These are phyloP conservation scores for Verticillium klebahnii DNA, from an alignment of 2,329 filamentous ascomycete genomes.

Conservation along the genomic window DNA sequence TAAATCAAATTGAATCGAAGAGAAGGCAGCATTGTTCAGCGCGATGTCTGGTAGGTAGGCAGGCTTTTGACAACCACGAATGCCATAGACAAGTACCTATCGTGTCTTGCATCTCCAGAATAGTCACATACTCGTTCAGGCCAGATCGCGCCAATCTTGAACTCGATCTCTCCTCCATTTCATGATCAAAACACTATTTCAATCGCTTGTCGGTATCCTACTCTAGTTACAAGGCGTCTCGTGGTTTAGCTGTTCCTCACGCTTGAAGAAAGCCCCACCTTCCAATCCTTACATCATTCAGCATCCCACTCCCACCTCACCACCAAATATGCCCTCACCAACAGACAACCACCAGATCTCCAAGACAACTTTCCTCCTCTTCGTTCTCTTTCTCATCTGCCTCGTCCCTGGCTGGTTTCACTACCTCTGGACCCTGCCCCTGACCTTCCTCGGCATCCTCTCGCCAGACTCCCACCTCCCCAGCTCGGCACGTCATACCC, in stretches of 20 bases:
- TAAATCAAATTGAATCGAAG: too few relatives aligned
- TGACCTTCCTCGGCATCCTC: constrained; percentile 29
- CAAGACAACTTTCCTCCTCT: constrained; percentile 38
- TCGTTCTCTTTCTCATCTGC: constrained; percentile 42
- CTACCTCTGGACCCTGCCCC: constrained; percentile 43
- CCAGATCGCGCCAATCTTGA: not conserved
- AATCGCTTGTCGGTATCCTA: not conserved
- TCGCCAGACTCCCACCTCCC: constrained; percentile 20
- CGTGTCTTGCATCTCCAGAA: too few relatives aligned
- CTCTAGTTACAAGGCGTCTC: not conserved
- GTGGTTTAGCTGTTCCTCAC: not conserved
- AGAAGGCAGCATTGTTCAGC: too few relatives aligned
- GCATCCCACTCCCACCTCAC: constrained; percentile 7
- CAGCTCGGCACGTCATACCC: constrained; percentile 13
- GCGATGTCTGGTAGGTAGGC: too few relatives aligned
- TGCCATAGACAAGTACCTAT: too few relatives aligned
- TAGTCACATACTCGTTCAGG: too few relatives aligned
- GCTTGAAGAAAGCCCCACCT: not conserved
- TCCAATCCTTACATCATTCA: constrained; percentile 17
- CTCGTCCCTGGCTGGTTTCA: constrained; percentile 53
- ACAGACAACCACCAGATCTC: constrained; percentile 21
- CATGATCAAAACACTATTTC: not conserved
- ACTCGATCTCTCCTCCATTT: not conserved
- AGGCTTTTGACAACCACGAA: too few relatives aligned
- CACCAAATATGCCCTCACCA: constrained; percentile 34